Evolutionary conservation across 148 eudicot species (phyloP), one percentile per base, ranked within the genome.

Genomic region (Persicaria maculosa): DNA sequence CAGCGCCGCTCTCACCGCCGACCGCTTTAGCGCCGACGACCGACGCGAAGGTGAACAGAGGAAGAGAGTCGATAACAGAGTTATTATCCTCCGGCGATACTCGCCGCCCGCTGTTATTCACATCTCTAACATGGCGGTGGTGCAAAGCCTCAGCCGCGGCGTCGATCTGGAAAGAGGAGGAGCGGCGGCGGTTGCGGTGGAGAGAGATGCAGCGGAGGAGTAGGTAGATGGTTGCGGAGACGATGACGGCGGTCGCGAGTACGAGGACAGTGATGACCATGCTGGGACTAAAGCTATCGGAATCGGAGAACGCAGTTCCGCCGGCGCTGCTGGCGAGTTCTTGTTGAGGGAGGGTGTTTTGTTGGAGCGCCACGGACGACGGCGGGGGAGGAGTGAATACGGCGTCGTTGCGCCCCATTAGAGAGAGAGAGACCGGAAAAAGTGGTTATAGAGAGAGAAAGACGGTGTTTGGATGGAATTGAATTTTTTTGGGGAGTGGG

Each of bases 221-320:
- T 75, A 92, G 88, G 85, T 88, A 90, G 44, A 88, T 76, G 1
- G 88, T 86, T 50, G 91, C 88, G 79, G 90, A 83, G 77, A 87
- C 72, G 46, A 87, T 80, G 74, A 90, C 75, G 54, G 91, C 85
- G 36, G 88, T 81, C 16, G 96, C 86, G 62, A 93, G 72, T 10
- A 90, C 71, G 40, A 87, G 77, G 8, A 86, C 80, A 0, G 91
- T 83, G 11, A 86, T 78, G 8, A 86, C 9, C 0, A 83, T 65
- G 54, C 72, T 69, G 15, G 72, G 72, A 15, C 72, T 69, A 12
- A 69, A 4, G 72, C 43, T 71, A 22, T 71, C 54, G 54, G 73
- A 46, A 46, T 46, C 54, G 73, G 73, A 69, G 50, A 17, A 44
- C 50, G 72, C 15, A 0, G n/a, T 31, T 31, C 68, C 68, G 16